phyloP scores from a whole-genome alignment of 1,284 basidiomycete genomes.

The Moesziomyces aphidis region DNA sequence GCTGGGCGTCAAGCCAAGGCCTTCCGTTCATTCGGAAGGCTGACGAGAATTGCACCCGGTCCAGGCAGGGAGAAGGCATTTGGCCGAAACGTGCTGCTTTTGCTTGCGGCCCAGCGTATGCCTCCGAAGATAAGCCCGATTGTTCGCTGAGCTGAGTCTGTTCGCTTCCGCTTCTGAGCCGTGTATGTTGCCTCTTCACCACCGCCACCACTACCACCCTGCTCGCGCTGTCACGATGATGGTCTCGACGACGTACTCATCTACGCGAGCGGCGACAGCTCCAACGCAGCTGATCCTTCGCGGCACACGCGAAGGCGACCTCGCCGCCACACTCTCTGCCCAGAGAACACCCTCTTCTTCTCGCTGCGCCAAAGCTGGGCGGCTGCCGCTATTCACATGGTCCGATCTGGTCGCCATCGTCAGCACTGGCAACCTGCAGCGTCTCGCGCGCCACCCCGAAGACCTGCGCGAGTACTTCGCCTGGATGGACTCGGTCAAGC shows the following conservation, averaged over 20 bases:
- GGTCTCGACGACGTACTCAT: slow-evolving; percentile 5
- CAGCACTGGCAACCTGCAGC: slow-evolving; percentile 11
- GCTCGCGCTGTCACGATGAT: slow-evolving; percentile 7
- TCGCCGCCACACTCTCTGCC: slow-evolving; percentile 10
- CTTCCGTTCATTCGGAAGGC: no score
- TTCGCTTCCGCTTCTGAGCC: no score
- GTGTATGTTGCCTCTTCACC: no score
- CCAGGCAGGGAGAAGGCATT: no score
- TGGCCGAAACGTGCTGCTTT: background rate
- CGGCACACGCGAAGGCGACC: slow-evolving; percentile 29
- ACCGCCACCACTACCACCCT: background rate
- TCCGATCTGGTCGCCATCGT: slow-evolving; percentile 10
- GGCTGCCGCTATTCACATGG: slow-evolving; percentile 31
- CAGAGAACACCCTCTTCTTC: background rate
- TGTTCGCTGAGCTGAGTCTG: no score
- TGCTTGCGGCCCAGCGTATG: no score
- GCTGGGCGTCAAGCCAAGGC: no score
- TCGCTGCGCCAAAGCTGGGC: background rate
- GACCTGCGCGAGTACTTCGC: slow-evolving; percentile 37
- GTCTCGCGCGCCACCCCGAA: slow-evolving; percentile 18
- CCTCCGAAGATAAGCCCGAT: background rate
- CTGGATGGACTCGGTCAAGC: slow-evolving; percentile 34
- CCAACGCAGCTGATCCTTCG: slow-evolving; percentile 17
- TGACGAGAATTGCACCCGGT: no score
- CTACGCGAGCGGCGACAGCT: slow-evolving; percentile 4